Evolutionary conservation across 306 rosid genomes (phyloP).

Genomic region (Corylus heterophylla): DNA sequence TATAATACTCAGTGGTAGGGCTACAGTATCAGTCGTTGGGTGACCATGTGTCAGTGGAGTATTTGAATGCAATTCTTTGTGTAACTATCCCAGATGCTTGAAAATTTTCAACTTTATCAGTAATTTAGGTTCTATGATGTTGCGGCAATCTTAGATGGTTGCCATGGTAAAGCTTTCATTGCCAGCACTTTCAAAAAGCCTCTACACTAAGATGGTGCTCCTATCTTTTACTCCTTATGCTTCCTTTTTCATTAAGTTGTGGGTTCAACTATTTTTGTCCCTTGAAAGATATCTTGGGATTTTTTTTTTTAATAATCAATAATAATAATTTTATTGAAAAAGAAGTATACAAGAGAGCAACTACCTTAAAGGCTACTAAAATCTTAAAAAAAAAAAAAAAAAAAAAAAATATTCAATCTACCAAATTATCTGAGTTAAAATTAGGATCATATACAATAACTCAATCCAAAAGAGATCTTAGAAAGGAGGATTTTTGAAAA

Average conservation of each 20-base stretch:
- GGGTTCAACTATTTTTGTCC: background rate
- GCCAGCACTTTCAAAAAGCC: background rate
- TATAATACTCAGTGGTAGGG: background rate
- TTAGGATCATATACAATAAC: too few relatives aligned
- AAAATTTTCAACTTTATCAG: background rate
- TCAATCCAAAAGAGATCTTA: too few relatives aligned
- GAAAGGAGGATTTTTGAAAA: too few relatives aligned
- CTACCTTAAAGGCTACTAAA: too few relatives aligned
- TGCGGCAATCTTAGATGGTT: background rate
- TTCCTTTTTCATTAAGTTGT: background rate
- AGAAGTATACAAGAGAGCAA: too few relatives aligned
- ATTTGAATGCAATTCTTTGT: background rate
- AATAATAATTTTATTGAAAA: too few relatives aligned
- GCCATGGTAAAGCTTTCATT: constrained; percentile 4
- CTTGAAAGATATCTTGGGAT: background rate
- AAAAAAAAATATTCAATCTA: too few relatives aligned
- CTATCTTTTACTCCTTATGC: background rate
- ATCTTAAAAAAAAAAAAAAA: too few relatives aligned
- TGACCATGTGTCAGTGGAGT: background rate
- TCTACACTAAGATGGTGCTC: background rate
- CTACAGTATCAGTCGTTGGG: background rate
- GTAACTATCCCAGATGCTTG: background rate
- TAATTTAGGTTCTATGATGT: background rate
- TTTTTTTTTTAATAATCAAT: too few relatives aligned
- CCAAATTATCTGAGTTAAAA: too few relatives aligned